A percentile compares a stretch with the other conserved stretches of the same genome.
Conservation (phyloP, 305 asterid genomes). For the Fraxinus sp. region DNA sequence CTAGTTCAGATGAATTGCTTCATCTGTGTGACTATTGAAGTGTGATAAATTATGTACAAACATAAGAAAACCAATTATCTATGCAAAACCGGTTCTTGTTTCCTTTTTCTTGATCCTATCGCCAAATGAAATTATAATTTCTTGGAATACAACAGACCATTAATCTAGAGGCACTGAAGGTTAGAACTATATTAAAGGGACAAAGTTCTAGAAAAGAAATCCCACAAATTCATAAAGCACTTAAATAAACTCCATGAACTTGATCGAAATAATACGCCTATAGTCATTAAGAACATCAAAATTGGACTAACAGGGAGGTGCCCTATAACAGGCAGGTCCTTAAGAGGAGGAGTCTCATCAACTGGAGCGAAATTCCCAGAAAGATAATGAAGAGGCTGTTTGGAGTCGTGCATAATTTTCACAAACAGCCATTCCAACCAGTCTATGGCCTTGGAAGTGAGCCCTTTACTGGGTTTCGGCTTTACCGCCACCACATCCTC, state of each 20-base stretch:
- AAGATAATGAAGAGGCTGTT: conserved; percentile 58
- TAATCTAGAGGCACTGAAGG: not conserved
- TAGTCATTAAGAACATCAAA: not conserved
- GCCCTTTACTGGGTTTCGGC: conserved; percentile 62
- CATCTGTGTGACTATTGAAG: not conserved
- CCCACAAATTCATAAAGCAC: not conserved
- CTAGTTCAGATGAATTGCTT: not conserved
- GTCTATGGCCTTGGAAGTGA: conserved; percentile 62
- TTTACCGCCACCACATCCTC: conserved; percentile 52
- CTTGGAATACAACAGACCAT: not conserved
- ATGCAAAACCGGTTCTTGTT: not conserved
- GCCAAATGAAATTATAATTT: not conserved
- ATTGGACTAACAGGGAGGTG: conserved; percentile 58
- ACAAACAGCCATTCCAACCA: conserved; percentile 68
- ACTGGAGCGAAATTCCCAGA: conserved; percentile 73
- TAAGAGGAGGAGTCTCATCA: conserved; percentile 71
- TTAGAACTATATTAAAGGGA: not conserved
- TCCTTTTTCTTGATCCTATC: not conserved
- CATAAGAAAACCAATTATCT: not conserved
- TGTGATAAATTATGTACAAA: not conserved
- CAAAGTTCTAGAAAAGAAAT: not conserved
- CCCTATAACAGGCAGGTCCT: conserved; percentile 61
- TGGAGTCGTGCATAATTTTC: conserved; percentile 60
- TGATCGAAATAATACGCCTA: not conserved
- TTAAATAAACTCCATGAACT: not conserved